A percentile compares a stretch with the other conserved stretches of the same genome.
Evolutionary conservation across 1,139 yeast species (phyloP).

Genomic region (Lizanozyma gosingica): DNA sequence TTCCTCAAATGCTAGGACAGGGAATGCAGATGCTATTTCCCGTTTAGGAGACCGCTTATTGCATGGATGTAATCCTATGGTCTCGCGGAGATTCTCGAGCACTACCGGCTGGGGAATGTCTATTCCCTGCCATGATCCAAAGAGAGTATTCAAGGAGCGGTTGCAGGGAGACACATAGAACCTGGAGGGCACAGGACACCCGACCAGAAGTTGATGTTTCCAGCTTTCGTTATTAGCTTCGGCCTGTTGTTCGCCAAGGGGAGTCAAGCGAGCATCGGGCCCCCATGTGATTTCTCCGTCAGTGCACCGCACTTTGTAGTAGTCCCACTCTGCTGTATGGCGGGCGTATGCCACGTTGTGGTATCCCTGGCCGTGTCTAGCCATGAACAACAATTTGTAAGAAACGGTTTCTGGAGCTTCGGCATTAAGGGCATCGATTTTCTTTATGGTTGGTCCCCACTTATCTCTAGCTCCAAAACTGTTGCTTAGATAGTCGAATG

Average conservation of each 20-base stretch:
- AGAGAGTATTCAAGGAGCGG: constrained; percentile 30
- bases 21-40: constrained; percentile 13
- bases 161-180: constrained; percentile 31
- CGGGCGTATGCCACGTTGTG: constrained; percentile 24
- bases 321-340: constrained; percentile 20
- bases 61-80: neutral
- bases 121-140: constrained; percentile 20
- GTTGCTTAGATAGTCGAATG: constrained; percentile 25
- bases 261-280: constrained; percentile 28
- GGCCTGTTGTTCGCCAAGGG: constrained; percentile 17
- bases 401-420: constrained; percentile 14
- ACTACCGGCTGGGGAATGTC: constrained; percentile 9
- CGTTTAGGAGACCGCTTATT: neutral
- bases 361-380: constrained; percentile 35
- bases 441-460: constrained; percentile 18
- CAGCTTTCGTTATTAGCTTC: constrained; percentile 16
- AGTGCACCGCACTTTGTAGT: constrained; percentile 23
- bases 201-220: constrained; percentile 15
- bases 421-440: constrained; percentile 21
- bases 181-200: constrained; percentile 19
- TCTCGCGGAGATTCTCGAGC: neutral
- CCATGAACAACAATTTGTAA: constrained; percentile 30
- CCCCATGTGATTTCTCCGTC: constrained; percentile 29
- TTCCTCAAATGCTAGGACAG: neutral
- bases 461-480: constrained; percentile 22